Evolutionary conservation across 495 filamentous ascomycete genomes (phyloP).

Genomic region (Tuber brumale): DNA sequence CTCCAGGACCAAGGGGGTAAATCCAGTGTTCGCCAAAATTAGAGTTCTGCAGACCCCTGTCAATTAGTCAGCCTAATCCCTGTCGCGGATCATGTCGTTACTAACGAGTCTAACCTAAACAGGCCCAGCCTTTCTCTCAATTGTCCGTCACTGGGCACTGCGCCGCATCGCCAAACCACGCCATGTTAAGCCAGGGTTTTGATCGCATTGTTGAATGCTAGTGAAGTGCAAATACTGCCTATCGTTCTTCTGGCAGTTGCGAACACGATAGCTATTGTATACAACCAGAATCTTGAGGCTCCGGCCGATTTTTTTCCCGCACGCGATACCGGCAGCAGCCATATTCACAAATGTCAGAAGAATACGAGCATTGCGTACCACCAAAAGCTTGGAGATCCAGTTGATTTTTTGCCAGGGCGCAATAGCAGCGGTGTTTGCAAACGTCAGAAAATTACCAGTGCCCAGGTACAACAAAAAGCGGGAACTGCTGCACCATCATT

Average conservation of each 20-base stretch:
- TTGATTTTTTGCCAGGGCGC: no score
- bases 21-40: background rate
- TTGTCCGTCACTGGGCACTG: background rate
- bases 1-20: background rate
- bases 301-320: no score
- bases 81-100: conserved; percentile 28
- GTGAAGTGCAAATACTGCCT: background rate
- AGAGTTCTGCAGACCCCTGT: conserved; percentile 14
- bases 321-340: no score
- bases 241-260: no score
- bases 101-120: background rate
- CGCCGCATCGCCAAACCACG: background rate
- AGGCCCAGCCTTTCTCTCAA: background rate
- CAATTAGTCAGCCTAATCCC: conserved; percentile 31
- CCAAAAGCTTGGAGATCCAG: no score
- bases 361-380: no score
- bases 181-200: background rate
- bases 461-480: background rate
- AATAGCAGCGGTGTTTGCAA: no score
- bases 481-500: background rate
- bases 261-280: no score
- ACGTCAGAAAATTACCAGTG: no score
- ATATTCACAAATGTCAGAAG: no score
- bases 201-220: background rate
- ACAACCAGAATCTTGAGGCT: no score